Evolutionary conservation across 2,329 filamentous ascomycete genomes (phyloP), one percentile per base, ranked within the genome.

Genomic region (Aspergillus sclerotialis): DNA sequence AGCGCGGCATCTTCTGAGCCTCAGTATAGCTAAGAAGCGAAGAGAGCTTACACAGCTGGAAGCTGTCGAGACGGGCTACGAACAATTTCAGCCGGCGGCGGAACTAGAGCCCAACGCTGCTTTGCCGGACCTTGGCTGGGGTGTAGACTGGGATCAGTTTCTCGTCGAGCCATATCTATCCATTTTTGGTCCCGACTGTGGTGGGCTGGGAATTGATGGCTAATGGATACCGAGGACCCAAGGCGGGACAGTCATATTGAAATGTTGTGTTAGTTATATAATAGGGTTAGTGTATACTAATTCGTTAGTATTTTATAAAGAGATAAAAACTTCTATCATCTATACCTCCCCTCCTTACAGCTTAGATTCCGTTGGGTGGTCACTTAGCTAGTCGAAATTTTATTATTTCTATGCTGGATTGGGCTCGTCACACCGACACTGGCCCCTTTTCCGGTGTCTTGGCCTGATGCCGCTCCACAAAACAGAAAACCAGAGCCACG

Each of bases 121-220:
- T 7, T 13, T 48, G 14, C 40, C 49, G 27, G 50, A 52, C n/a
- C 38, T 52, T 4, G 32, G 17, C 7, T 55, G 52, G 52, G 41
- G 13, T 4, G 1, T 44, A 12, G 44, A 53, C 31, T 56, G 50
- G 54, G 51, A 57, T 24, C 52, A 56, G n/a, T 49, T 56, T 13
- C 40, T 56, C 15, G 36, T 55, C 4, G 54, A 56, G 25, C 53
- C 53, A 32, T 56, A 53, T 44, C 7, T 55, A 4, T 44, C 49
- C 0, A 48, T 55, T 33, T 21, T 55, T 17, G 45, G 45, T 25
- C 29, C 37, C 21, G 53, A 50, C 5, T 49, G 11, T 43, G 44
- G 33, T 12, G n/a, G n/a, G 30, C 28, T 8, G 27, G 5, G 30
- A 8, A 30, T 29, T 26, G 13, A 38, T 30, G 17, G 1, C 17